Percentiles rank a stretch among this genome's conserved stretches.
These are phyloP conservation scores for Areca catechu DNA, from an alignment of 176 grass and related monocot species.

Conservation along the genomic window DNA sequence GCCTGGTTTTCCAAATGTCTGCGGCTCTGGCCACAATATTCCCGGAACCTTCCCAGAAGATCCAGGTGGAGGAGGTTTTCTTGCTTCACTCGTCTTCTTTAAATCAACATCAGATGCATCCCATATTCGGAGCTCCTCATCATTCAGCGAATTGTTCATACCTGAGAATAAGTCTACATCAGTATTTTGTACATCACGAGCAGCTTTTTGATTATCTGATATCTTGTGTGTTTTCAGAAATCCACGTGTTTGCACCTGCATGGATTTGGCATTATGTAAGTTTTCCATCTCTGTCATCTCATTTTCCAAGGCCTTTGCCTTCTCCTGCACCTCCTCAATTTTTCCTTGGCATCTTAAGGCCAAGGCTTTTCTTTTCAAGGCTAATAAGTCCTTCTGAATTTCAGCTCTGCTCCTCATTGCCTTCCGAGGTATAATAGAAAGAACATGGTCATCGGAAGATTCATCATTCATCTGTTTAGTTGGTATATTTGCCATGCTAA, in stretches of 20 bases:
- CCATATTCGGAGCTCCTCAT: background rate
- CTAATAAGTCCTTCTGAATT: constrained; percentile 78
- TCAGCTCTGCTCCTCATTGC: constrained; percentile 53
- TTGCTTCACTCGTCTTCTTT: too few relatives aligned
- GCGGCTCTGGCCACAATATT: background rate
- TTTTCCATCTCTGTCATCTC: constrained; percentile 61
- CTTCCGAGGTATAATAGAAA: background rate
- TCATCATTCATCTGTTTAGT: constrained; percentile 2
- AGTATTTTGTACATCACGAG: constrained; percentile 2
- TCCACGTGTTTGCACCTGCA: constrained; percentile 19
- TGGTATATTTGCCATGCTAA: background rate
- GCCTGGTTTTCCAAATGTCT: background rate
- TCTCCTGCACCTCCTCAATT: constrained; percentile 58
- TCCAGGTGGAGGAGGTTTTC: background rate
- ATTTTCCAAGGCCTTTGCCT: constrained; percentile 71
- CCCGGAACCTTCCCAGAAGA: background rate
- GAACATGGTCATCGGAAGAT: background rate
- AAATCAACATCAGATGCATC: background rate
- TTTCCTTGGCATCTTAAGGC: constrained; percentile 68
- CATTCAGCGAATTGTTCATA: background rate
- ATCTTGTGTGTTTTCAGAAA: constrained; percentile 15
- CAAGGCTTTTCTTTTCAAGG: constrained; percentile 79
- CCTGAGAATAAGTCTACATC: background rate
- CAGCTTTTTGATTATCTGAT: constrained; percentile 7
- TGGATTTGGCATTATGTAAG: constrained; percentile 4